These are phyloP conservation scores for Marvania coccoides DNA, from an alignment of 139 green algal species.

Conservation along the genomic window DNA sequence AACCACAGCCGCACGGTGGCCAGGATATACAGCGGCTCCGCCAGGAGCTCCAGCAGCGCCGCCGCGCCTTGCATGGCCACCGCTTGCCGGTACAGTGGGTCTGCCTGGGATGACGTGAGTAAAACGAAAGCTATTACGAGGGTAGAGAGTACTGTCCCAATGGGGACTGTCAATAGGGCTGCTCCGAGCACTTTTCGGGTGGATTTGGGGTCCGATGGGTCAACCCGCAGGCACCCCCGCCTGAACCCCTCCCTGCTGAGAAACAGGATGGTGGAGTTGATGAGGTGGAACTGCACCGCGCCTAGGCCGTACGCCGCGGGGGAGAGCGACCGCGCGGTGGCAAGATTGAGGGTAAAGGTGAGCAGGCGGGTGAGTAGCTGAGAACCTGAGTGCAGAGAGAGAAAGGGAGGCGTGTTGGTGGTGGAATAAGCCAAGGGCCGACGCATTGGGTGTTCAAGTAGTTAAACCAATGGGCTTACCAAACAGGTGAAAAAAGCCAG, in stretches of 20 bases:
- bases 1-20: constrained; percentile 51
- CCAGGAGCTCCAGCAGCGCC: constrained; percentile 54
- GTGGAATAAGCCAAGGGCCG: background rate
- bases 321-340: constrained; percentile 58
- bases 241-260: constrained; percentile 81
- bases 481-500: constrained; percentile 45
- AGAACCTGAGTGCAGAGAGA: constrained; percentile 63
- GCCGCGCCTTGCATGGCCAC: constrained; percentile 54
- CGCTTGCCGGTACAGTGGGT: constrained; percentile 31
- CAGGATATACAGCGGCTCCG: constrained; percentile 73
- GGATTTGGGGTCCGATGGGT: background rate
- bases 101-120: background rate
- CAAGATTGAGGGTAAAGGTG: constrained; percentile 79
- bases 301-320: constrained; percentile 74
- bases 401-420: background rate
- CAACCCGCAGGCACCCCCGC: constrained; percentile 64
- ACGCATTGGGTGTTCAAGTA: too few relatives aligned
- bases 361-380: constrained; percentile 68
- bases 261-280: constrained; percentile 83
- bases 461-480: constrained; percentile 17
- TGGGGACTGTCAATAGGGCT: constrained; percentile 34
- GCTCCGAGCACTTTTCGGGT: constrained; percentile 1
- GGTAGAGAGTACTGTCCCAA: constrained; percentile 33
- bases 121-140: constrained; percentile 26
- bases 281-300: constrained; percentile 82